Evolutionary conservation across 495 filamentous ascomycete species (phyloP).

Genomic region (Clohesyomyces aquaticus): DNA sequence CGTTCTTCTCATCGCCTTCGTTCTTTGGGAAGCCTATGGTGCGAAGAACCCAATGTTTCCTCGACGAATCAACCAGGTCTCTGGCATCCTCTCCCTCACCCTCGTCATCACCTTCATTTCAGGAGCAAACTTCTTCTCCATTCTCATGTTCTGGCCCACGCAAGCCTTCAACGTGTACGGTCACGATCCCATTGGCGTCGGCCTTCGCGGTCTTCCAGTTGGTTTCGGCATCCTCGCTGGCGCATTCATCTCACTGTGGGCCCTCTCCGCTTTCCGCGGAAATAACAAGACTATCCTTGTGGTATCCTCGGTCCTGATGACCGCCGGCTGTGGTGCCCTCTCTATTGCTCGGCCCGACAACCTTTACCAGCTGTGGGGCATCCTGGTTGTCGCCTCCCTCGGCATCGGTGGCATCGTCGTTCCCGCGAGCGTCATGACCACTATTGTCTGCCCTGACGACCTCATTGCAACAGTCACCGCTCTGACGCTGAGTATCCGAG

Average conservation of each 20-base stretch:
- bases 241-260: conserved; percentile 37
- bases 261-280: conserved; percentile 38
- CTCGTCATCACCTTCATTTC: conserved; percentile 46
- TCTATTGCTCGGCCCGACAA: conserved; percentile 36
- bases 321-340: conserved; percentile 40
- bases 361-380: conserved; percentile 34
- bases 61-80: conserved; percentile 31
- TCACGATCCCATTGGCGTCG: conserved; percentile 42
- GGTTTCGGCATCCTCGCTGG: conserved; percentile 43
- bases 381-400: conserved; percentile 41
- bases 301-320: conserved; percentile 33
- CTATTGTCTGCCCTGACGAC: conserved; percentile 43
- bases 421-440: conserved; percentile 41
- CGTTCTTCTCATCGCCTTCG: conserved; percentile 38
- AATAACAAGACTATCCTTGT: conserved; percentile 39
- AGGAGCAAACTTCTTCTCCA: conserved; percentile 44
- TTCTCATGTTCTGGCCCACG: conserved; percentile 48
- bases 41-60: conserved; percentile 45
- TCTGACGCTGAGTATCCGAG: conserved; percentile 43
- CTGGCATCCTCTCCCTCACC: conserved; percentile 36
- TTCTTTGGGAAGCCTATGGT: conserved; percentile 43
- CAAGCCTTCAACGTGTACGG: conserved; percentile 45
- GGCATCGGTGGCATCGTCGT: conserved; percentile 47
- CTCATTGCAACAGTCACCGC: conserved; percentile 45
- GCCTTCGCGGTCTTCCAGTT: conserved; percentile 39